Evolutionary conservation across 2,329 filamentous ascomycete genomes (phyloP).

Genomic region (Geosmithia putterillii): DNA sequence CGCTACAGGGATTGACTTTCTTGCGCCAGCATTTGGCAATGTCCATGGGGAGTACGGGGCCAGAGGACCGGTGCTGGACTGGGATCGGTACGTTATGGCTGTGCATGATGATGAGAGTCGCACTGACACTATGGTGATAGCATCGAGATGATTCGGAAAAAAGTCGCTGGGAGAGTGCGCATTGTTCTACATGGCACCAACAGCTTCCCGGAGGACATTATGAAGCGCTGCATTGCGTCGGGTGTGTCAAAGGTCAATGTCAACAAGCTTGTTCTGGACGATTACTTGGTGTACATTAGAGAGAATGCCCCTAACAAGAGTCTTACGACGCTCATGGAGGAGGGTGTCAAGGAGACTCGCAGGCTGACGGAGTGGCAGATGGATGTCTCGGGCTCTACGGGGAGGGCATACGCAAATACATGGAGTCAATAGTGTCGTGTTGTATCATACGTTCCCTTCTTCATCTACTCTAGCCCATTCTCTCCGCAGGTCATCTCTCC

Average conservation of each 20-base stretch:
- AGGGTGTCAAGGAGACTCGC: slow-evolving; percentile 28
- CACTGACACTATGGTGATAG: slow-evolving; percentile 6
- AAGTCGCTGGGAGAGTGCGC: slow-evolving; percentile 23
- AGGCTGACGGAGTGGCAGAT: slow-evolving; percentile 32
- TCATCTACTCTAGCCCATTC: slow-evolving; percentile 15
- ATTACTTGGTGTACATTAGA: slow-evolving; percentile 25
- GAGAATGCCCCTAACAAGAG: slow-evolving; percentile 19
- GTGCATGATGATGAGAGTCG: not conserved
- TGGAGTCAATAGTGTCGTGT: not conserved
- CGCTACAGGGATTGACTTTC: slow-evolving; percentile 57
- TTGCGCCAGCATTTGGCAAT: slow-evolving; percentile 69
- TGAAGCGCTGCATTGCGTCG: slow-evolving; percentile 35
- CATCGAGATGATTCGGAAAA: slow-evolving; percentile 20
- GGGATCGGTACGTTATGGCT: slow-evolving; percentile 14
- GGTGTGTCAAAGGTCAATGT: slow-evolving; percentile 47
- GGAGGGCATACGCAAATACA: slow-evolving; percentile 15
- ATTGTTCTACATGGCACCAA: slow-evolving; percentile 44
- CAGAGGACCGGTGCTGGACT: slow-evolving; percentile 49
- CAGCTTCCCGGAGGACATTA: slow-evolving; percentile 35
- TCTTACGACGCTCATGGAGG: slow-evolving; percentile 28
- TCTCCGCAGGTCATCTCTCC: slow-evolving; percentile 16
- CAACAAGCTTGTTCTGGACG: slow-evolving; percentile 37
- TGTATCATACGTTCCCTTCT: not conserved
- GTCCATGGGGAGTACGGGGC: slow-evolving; percentile 64
- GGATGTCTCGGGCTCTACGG: slow-evolving; percentile 30